Evolutionary conservation across 2,329 filamentous ascomycete species (phyloP), one percentile per base, ranked within the genome.

Genomic region (Xylaria digitata): DNA sequence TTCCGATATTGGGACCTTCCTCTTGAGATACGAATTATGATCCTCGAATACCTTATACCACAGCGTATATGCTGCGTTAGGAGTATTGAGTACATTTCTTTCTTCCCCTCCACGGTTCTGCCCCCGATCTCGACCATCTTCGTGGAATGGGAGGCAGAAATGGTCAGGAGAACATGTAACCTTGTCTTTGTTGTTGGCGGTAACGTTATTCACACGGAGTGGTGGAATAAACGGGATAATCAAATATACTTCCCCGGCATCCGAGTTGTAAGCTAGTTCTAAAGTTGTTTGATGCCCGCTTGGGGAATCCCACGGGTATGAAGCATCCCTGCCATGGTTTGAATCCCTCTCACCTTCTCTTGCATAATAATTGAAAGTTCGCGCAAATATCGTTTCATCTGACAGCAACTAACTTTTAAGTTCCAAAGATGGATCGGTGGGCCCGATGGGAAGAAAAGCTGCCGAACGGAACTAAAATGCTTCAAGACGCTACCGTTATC

Each of bases 241-340:
- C 30, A 46, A 23, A 50, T 68, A 40, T 68, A 63, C 46, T 46
- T 68, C 17, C 62, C 57, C 2, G 62, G 62, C 49, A 42, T 68
- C n/a, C 48, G 49, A 11, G 6, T 62, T n/a, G 56, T 68, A 46
- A 30, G 42, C 19, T 11, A 37, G 8, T 37, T 37, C 34, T 37
- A 13, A 37, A 9, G 37, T 40, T 9, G 9, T 40, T 40, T 5
- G 1, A 40, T 40, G 37, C 15, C 11, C 11, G 4, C 9, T 5
- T 40, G 4, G 11, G 4, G 5, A 15, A 15, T 40, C 4, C 13
- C 13, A 15, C 5, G 37, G 37, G 37, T 40, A 15, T 9, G 11
- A 15, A 40, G 37, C 37, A 13, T 15, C 37, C 37, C 37, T 13
- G 11, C 13, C 3, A 40, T 40, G 15, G 11, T 5, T 40, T 40